These are phyloP conservation scores for Barnettozyma populi DNA, from an alignment of 805 yeast species.

Conservation along the genomic window DNA sequence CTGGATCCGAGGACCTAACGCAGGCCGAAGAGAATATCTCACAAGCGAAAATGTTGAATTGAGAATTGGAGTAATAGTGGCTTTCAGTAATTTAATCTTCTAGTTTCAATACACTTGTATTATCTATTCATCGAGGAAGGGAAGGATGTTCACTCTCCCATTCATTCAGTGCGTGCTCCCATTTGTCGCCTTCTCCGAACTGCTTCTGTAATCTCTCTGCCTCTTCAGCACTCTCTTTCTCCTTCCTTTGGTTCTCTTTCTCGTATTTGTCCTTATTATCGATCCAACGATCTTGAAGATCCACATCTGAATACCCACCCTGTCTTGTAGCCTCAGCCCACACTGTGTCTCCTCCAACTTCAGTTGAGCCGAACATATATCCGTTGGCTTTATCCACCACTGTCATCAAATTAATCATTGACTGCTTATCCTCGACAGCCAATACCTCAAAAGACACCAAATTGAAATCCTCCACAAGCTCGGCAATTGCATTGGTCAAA, in stretches of 20 bases:
- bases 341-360: conserved; percentile 92
- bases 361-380: conserved; percentile 86
- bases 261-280: conserved; percentile 80
- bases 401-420: conserved; percentile 79
- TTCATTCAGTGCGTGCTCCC: conserved; percentile 59
- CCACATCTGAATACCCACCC: conserved; percentile 53
- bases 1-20: conserved; percentile 30
- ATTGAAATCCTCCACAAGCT: conserved; percentile 80
- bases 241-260: conserved; percentile 45
- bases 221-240: conserved; percentile 36
- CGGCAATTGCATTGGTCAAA: conserved; percentile 73
- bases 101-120: neutral
- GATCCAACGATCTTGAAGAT: conserved; percentile 94
- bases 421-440: conserved; percentile 83
- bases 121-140: conserved; percentile 11
- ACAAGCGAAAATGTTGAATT: conserved; percentile 24
- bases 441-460: conserved; percentile 85
- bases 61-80: neutral
- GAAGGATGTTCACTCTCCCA: conserved; percentile 45
- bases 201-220: conserved; percentile 36
- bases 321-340: conserved; percentile 97
- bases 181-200: conserved; percentile 59
- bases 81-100: neutral
- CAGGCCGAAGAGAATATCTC: conserved; percentile 24
- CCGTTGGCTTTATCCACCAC: conserved; percentile 90